These are phyloP conservation scores for Penicillium canariense DNA, from an alignment of 495 filamentous ascomycete species.

Conservation along the genomic window DNA sequence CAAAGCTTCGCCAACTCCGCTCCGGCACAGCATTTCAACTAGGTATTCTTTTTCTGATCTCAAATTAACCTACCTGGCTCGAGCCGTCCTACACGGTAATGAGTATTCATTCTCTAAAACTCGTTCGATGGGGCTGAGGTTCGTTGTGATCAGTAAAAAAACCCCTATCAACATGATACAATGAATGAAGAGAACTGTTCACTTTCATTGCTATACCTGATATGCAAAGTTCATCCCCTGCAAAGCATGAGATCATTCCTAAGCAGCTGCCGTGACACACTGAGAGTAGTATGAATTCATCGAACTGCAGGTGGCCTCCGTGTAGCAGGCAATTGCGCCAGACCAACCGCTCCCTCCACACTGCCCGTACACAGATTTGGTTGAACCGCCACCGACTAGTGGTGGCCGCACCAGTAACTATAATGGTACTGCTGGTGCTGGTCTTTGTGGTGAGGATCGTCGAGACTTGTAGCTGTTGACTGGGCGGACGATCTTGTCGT, in stretches of 20 bases:
- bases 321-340: slow-evolving; percentile 44
- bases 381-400: slow-evolving; percentile 10
- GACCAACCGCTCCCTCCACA: slow-evolving; percentile 50
- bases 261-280: slow-evolving; percentile 36
- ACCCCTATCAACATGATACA: neutral
- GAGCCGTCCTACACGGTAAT: too few species aligned
- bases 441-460: neutral
- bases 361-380: slow-evolving; percentile 40
- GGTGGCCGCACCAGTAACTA: neutral
- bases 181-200: neutral
- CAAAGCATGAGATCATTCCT: neutral
- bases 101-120: neutral
- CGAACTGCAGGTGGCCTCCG: slow-evolving; percentile 41
- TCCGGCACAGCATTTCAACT: too few species aligned
- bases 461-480: neutral
- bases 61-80: too few species aligned
- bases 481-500: slow-evolving; percentile 1
- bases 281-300: slow-evolving; percentile 51
- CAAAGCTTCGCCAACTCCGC: too few species aligned
- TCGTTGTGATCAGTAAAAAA: neutral
- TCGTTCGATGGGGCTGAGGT: neutral
- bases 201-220: neutral
- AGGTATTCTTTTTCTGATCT: too few species aligned
- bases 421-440: slow-evolving; percentile 4
- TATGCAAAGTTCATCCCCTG: neutral